Percentiles rank a stretch among this genome's conserved stretches.
Conservation (phyloP, 805 yeast genomes). For the Cyberlindnera subsufficiens region DNA sequence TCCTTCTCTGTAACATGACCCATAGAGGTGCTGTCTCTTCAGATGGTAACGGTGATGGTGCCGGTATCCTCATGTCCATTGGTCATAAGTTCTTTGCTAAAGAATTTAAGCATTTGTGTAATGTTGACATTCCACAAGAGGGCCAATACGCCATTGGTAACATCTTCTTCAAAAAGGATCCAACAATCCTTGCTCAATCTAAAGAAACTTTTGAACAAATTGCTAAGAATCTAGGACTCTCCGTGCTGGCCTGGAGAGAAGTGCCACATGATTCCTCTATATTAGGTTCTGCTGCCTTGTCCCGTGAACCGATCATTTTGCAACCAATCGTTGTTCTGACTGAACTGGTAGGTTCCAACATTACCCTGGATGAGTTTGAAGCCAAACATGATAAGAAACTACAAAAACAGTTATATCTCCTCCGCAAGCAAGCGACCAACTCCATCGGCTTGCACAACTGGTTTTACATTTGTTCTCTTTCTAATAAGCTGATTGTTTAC, state of each 20-base stretch:
- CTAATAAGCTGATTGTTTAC: slow-evolving; percentile 86
- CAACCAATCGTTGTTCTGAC: slow-evolving; percentile 88
- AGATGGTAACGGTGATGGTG: slow-evolving; percentile 98
- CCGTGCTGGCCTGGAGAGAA: slow-evolving; percentile 89
- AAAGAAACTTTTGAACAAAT: slow-evolving; percentile 74
- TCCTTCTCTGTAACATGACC: slow-evolving; percentile 92
- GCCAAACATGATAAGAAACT: slow-evolving; percentile 54
- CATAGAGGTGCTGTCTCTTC: slow-evolving; percentile 98
- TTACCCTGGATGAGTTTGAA: slow-evolving; percentile 49
- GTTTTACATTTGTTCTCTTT: slow-evolving; percentile 93
- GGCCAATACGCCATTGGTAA: slow-evolving; percentile 97
- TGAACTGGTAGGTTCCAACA: slow-evolving; percentile 35
- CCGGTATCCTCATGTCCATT: slow-evolving; percentile 89
- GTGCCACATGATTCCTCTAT: slow-evolving; percentile 95
- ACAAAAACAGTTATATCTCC: slow-evolving; percentile 76
- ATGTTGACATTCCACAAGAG: slow-evolving; percentile 60
- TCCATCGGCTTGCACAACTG: slow-evolving; percentile 92
- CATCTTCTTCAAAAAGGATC: slow-evolving; percentile 84
- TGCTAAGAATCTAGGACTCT: slow-evolving; percentile 69
- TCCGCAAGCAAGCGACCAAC: slow-evolving; percentile 86
- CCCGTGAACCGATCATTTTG: slow-evolving; percentile 84
- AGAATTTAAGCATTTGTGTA: slow-evolving; percentile 71
- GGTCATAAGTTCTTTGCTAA: slow-evolving; percentile 84
- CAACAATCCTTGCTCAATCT: slow-evolving; percentile 60
- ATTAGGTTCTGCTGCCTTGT: slow-evolving; percentile 89